These are phyloP conservation scores for Aspergillus unguis DNA, from an alignment of 2,329 filamentous ascomycete genomes.

Conservation along the genomic window DNA sequence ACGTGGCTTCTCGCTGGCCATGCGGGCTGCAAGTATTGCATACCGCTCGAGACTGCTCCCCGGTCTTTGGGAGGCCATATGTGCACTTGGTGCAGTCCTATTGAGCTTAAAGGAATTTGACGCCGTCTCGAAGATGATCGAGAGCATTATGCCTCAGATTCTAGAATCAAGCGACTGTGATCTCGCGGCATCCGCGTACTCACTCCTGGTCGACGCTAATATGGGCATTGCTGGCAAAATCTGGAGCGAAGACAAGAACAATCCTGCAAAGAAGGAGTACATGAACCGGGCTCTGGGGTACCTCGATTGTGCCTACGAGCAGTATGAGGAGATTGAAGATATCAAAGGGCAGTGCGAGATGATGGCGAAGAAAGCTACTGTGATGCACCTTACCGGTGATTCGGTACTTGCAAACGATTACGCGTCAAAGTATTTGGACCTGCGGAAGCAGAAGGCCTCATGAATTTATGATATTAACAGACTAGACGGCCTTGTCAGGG, in stretches of 20 bases:
- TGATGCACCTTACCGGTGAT: slow-evolving; percentile 69
- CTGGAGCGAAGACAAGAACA: slow-evolving; percentile 28
- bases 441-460: slow-evolving; percentile 45
- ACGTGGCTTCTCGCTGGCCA: slow-evolving; percentile 70
- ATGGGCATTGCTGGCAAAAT: slow-evolving; percentile 67
- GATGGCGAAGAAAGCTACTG: slow-evolving; percentile 75
- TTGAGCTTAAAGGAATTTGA: slow-evolving; percentile 68
- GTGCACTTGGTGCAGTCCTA: slow-evolving; percentile 65
- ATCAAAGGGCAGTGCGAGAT: slow-evolving; percentile 70
- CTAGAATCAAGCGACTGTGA: slow-evolving; percentile 66
- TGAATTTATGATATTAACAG: neutral
- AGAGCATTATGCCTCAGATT: slow-evolving; percentile 69
- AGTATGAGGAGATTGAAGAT: slow-evolving; percentile 67
- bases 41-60: slow-evolving; percentile 66
- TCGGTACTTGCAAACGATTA: slow-evolving; percentile 62
- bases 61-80: slow-evolving; percentile 69
- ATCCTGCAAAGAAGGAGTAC: slow-evolving; percentile 50
- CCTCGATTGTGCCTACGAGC: slow-evolving; percentile 60
- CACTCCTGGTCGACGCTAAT: slow-evolving; percentile 68
- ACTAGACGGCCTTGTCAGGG: neutral
- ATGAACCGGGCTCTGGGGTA: slow-evolving; percentile 59
- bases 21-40: slow-evolving; percentile 72
- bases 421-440: slow-evolving; percentile 61
- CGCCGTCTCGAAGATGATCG: slow-evolving; percentile 62
- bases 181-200: slow-evolving; percentile 65